phyloP scores from a whole-genome alignment of 2,329 filamentous ascomycete species.

The Clonostachys rhizophaga region DNA sequence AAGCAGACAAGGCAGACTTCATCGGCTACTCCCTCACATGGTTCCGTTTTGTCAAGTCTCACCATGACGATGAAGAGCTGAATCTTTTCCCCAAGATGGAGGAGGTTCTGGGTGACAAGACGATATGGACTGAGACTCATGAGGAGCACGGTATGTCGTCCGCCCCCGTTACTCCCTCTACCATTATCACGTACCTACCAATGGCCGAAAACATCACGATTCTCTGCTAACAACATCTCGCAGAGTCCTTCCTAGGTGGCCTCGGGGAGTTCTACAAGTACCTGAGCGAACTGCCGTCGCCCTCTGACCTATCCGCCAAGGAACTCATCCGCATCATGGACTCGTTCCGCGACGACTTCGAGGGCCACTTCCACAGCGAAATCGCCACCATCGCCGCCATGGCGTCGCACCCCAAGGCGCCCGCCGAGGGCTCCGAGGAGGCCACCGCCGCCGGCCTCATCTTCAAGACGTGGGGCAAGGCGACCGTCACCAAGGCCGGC shows the following conservation, averaged over 20 bases:
- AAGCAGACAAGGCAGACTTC: slow-evolving; percentile 50
- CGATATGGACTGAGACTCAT: slow-evolving; percentile 45
- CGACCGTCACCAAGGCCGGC: slow-evolving; percentile 57
- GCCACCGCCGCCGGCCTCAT: slow-evolving; percentile 38
- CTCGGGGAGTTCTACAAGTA: slow-evolving; percentile 48
- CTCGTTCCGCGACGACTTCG: slow-evolving; percentile 44
- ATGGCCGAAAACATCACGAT: not conserved
- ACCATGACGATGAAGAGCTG: slow-evolving; percentile 57
- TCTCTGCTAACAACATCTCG: not conserved
- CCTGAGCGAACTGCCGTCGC: slow-evolving; percentile 33
- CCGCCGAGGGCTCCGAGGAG: slow-evolving; percentile 36
- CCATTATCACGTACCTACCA: not conserved
- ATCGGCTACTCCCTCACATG: slow-evolving; percentile 53
- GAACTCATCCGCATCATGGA: slow-evolving; percentile 44
- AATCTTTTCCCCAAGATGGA: slow-evolving; percentile 51
- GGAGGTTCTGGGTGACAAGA: slow-evolving; percentile 42
- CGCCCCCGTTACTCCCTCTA: not conserved
- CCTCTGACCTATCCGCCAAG: slow-evolving; percentile 34
- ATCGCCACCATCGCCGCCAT: slow-evolving; percentile 46
- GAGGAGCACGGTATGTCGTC: slow-evolving; percentile 45
- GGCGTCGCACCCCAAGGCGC: slow-evolving; percentile 43
- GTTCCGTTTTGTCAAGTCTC: slow-evolving; percentile 53
- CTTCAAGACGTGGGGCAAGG: slow-evolving; percentile 60
- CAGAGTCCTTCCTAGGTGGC: slow-evolving; percentile 44
- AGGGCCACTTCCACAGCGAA: slow-evolving; percentile 50